Conservation (phyloP, 2,329 filamentous ascomycete genomes). For the Pseudogymnoascus sp. region DNA sequence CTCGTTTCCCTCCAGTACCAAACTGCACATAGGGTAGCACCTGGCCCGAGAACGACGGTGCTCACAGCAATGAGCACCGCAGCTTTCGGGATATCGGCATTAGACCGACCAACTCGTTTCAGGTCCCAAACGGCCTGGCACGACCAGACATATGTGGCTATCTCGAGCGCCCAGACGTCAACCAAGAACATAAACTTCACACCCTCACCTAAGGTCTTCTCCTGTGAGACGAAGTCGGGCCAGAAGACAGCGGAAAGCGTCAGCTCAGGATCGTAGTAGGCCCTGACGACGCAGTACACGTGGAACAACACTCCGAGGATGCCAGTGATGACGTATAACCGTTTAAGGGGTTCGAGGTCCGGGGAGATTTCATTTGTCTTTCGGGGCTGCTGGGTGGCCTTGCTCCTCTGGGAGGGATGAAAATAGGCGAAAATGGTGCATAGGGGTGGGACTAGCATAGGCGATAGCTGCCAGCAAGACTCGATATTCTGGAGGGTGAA, state of each 20-base stretch:
- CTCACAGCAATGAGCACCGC: not conserved
- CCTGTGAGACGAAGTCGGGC: not conserved
- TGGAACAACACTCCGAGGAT: not conserved
- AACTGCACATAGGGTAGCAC: constrained; percentile 1
- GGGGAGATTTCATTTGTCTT: not conserved
- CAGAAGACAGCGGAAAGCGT: not conserved
- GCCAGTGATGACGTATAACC: not conserved
- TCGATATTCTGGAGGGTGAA: not conserved
- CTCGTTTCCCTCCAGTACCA: constrained; percentile 9
- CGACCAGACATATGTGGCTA: not conserved
- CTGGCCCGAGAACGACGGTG: constrained; percentile 6
- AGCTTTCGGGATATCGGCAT: not conserved
- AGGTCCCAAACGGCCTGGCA: constrained; percentile 6
- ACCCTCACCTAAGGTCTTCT: not conserved
- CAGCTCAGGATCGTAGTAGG: not conserved
- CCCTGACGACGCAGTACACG: not conserved
- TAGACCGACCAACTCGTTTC: not conserved
- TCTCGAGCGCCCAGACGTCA: not conserved
- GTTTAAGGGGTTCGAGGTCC: not conserved
- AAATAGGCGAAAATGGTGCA: not conserved
- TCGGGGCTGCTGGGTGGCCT: not conserved
- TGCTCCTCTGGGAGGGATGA: not conserved
- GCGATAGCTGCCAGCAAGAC: not conserved
- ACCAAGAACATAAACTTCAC: not conserved
- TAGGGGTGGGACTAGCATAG: not conserved